A percentile compares a stretch with the other conserved stretches of the same genome.
Evolutionary conservation across 495 filamentous ascomycete species (phyloP).

Genomic region (Neurospora sublineolata): DNA sequence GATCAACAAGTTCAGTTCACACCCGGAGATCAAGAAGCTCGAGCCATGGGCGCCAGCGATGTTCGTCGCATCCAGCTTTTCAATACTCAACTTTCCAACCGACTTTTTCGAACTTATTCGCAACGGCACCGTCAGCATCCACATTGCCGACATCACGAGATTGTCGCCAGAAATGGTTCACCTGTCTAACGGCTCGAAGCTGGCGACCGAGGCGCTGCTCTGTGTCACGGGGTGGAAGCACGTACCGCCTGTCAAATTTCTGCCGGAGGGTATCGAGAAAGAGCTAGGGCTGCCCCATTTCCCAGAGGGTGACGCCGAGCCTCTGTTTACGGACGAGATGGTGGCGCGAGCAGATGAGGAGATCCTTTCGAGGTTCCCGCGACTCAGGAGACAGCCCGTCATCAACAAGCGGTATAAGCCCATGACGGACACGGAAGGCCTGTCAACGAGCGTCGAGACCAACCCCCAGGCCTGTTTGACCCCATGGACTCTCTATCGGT

Average conservation of each 20-base stretch:
- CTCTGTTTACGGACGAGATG: constrained; percentile 20
- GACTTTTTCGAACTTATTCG: constrained; percentile 53
- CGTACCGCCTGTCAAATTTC: constrained; percentile 50
- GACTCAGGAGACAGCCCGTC: constrained; percentile 37
- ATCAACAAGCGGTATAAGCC: constrained; percentile 32
- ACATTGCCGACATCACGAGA: constrained; percentile 48
- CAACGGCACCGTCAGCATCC: constrained; percentile 46
- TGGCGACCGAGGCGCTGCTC: constrained; percentile 54
- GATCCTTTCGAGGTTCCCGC: constrained; percentile 57
- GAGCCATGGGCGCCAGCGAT: constrained; percentile 54
- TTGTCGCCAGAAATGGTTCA: constrained; percentile 40
- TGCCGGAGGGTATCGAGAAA: constrained; percentile 41
- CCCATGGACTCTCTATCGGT: constrained; percentile 47
- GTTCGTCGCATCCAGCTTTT: constrained; percentile 49
- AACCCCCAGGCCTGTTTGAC: constrained; percentile 27
- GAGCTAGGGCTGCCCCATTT: constrained; percentile 35
- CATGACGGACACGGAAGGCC: constrained; percentile 27
- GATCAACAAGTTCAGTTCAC: constrained; percentile 46
- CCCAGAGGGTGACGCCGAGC: constrained; percentile 9
- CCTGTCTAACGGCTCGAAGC: constrained; percentile 41
- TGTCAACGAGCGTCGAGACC: constrained; percentile 21
- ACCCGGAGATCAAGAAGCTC: constrained; percentile 53
- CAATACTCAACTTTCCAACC: constrained; percentile 59
- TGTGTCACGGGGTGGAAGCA: constrained; percentile 61
- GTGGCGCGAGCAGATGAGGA: constrained; percentile 45